Base-by-base conservation (phyloP, 2,329 filamentous ascomycete species). In the Leptoxyphium fumago region DNA sequence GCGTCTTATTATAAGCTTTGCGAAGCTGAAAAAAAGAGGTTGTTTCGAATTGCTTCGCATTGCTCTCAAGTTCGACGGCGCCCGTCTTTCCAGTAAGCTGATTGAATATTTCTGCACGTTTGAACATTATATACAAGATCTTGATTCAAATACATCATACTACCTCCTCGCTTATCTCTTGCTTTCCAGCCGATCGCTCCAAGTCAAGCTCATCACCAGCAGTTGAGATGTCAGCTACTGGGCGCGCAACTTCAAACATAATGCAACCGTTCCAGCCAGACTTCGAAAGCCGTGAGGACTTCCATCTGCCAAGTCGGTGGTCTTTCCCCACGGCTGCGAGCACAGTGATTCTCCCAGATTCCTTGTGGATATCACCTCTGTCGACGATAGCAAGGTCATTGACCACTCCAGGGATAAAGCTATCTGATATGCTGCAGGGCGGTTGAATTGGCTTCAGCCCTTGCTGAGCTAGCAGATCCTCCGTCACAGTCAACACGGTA, bases 311-410 rank as follows among this genome's bases (percentile, higher is more conserved):
- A 38, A 95, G 68, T 39, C 86, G 76, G 62, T 88, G 83, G 64
- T 95, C 85, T 57, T 84, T 89, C 30, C 84, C 87, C 1, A 94
- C 74, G 13, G 82, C 91, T n/a, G 80, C 84, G 10, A 93, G 80
- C 26, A 96, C 74, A 54, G 84, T 89, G 2, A 95, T 64, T 36
- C 32, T 13, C 13, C 32, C 32, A 5, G 32, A 36, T 13, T 3
- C 4, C 32, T 36, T 36, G 32, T 36, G 32, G 1, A 87, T 87
- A 39, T 70, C 66, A 2, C 87, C 86, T 14, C 84, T 74, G 62
- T 96, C 91, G 53, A 91, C 87, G 11, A 94, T 74, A 1, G 84
- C 77, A 46, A 98, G 80, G 53, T 84, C 87, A 58, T 96, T 98
- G 52, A 98, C 72, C 7, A 96, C 72, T 38, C 91, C 91, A 54